phyloP scores from a whole-genome alignment of 2,329 filamentous ascomycete genomes.

The Curvularia sp. region DNA sequence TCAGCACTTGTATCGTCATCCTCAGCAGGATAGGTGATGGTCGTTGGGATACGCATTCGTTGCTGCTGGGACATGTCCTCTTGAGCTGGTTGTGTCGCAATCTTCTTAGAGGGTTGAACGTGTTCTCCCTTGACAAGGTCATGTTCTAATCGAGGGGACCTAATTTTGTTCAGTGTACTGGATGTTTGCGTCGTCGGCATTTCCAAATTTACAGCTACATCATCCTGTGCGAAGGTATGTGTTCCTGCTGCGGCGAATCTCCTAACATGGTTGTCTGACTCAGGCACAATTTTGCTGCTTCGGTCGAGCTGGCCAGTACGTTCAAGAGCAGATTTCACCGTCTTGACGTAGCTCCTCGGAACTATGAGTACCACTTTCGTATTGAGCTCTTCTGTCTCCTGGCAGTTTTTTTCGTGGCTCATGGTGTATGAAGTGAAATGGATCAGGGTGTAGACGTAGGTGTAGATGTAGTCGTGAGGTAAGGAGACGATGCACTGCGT shows the following conservation, averaged over 20 bases:
- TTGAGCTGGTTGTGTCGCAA: not conserved
- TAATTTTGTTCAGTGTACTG: too few relatives aligned
- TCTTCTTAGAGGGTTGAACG: not conserved
- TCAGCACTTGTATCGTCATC: not conserved
- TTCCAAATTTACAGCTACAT: not conserved
- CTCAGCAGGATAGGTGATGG: slow-evolving; percentile 5
- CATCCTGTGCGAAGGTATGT: not conserved
- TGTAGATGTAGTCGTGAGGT: not conserved
- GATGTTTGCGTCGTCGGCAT: not conserved
- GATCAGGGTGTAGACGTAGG: not conserved
- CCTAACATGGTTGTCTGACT: not conserved
- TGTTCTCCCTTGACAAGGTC: slow-evolving; percentile 6
- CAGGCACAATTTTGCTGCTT: slow-evolving; percentile 38
- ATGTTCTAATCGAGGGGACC: slow-evolving; percentile 4
- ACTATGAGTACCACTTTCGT: slow-evolving; percentile 34
- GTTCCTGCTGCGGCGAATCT: not conserved
- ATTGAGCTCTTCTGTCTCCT: not conserved
- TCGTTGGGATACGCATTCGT: slow-evolving; percentile 36
- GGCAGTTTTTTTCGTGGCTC: not conserved
- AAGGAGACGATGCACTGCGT: not conserved
- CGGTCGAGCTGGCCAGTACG: slow-evolving; percentile 36
- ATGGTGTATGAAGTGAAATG: not conserved
- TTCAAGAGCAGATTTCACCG: slow-evolving; percentile 51
- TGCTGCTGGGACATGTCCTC: not conserved
- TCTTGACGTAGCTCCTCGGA: slow-evolving; percentile 47